Evolutionary conservation across 1,139 yeast genomes (phyloP).

Genomic region (Yamadazyma diospyri): DNA sequence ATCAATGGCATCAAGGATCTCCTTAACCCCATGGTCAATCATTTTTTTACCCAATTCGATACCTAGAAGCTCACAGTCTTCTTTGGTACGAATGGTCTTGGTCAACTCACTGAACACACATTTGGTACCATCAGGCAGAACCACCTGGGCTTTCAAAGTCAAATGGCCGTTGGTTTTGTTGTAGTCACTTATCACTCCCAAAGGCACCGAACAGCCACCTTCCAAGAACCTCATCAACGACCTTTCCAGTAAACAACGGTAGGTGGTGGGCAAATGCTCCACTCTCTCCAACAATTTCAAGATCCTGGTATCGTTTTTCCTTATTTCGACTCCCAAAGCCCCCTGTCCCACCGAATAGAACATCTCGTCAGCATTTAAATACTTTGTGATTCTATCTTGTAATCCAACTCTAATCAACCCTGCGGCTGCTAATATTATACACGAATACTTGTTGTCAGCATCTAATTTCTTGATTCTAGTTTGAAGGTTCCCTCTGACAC

Average conservation of each 20-base stretch:
- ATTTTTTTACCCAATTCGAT: constrained; percentile 63
- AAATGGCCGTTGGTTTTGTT: constrained; percentile 42
- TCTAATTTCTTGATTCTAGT: constrained; percentile 81
- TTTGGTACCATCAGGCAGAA: constrained; percentile 77
- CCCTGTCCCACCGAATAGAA: constrained; percentile 98
- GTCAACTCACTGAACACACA: constrained; percentile 54
- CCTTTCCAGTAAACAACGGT: constrained; percentile 88
- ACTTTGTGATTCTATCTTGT: constrained; percentile 66
- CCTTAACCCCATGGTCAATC: constrained; percentile 75
- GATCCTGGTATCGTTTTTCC: constrained; percentile 61
- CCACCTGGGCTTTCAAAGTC: constrained; percentile 67
- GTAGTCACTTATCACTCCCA: constrained; percentile 75
- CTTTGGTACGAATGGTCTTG: constrained; percentile 34
- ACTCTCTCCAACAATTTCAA: constrained; percentile 57
- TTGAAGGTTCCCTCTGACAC: constrained; percentile 84
- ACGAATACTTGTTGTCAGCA: constrained; percentile 60
- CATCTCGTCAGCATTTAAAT: constrained; percentile 78
- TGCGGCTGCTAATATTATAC: constrained; percentile 89
- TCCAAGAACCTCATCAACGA: constrained; percentile 82
- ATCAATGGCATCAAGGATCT: constrained; percentile 76
- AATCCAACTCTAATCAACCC: constrained; percentile 77
- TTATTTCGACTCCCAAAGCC: constrained; percentile 88
- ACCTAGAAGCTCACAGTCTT: constrained; percentile 75
- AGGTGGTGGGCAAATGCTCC: constrained; percentile 63
- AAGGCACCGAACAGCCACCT: constrained; percentile 98